These are phyloP conservation scores for Metschnikowia lachancei DNA, from an alignment of 805 yeast genomes.

Conservation along the genomic window DNA sequence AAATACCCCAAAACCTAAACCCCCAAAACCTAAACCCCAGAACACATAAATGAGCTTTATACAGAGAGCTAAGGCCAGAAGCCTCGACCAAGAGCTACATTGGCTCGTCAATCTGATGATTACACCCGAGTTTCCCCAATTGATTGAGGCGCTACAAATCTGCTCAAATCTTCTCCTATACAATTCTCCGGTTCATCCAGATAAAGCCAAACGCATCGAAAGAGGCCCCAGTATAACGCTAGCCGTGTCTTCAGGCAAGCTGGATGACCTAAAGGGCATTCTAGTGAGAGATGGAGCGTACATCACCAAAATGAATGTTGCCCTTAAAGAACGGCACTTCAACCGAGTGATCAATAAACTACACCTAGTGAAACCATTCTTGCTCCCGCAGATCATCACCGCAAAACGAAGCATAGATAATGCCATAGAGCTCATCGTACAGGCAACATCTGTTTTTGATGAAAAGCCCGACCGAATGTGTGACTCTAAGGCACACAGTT, in stretches of 20 bases:
- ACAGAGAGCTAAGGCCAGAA: conserved; percentile 8
- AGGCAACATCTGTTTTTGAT: conserved; percentile 22
- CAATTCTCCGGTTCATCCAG: conserved; percentile 38
- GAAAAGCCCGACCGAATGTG: conserved; percentile 3
- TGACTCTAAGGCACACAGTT: conserved; percentile 18
- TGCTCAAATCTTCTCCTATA: conserved; percentile 37
- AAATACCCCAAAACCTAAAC: not conserved
- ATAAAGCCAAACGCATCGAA: conserved; percentile 24
- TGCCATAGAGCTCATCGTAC: conserved; percentile 27
- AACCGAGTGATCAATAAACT: conserved; percentile 32
- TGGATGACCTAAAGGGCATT: conserved; percentile 59
- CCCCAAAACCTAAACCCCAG: not conserved
- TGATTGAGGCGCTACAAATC: conserved; percentile 36
- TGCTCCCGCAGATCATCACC: conserved; percentile 45
- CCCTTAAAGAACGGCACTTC: conserved; percentile 41
- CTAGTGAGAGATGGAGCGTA: conserved; percentile 54
- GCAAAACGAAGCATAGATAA: conserved; percentile 44
- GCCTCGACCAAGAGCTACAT: conserved; percentile 21
- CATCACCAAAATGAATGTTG: conserved; percentile 47
- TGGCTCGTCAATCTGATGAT: conserved; percentile 19
- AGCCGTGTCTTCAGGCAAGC: conserved; percentile 55
- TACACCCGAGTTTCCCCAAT: conserved; percentile 20
- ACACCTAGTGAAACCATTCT: conserved; percentile 30
- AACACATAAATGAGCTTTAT: conserved; percentile 5
- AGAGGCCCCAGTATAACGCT: conserved; percentile 47